Conservation (phyloP, 768 basidiomycete genomes). For the Lactifluus pinguis region DNA sequence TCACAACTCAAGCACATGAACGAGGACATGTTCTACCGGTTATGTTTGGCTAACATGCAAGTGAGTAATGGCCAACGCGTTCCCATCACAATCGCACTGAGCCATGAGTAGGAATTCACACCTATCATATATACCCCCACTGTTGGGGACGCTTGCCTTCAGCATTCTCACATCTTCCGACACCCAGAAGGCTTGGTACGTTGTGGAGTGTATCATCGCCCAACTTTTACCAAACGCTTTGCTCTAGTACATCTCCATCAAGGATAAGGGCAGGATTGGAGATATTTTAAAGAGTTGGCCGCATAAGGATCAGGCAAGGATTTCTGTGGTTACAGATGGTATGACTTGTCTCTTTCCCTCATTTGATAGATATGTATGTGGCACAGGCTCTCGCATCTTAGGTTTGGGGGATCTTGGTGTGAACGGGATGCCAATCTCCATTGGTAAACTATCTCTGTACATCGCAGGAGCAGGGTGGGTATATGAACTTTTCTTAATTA, state of each 20-base stretch:
- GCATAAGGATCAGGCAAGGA: conserved; percentile 64
- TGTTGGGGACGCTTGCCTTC: conserved; percentile 84
- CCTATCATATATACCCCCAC: conserved; percentile 91
- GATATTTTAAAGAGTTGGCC: conserved; percentile 67
- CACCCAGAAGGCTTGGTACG: conserved; percentile 62
- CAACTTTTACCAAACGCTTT: neutral
- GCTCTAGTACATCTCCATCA: conserved; percentile 63
- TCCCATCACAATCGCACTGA: neutral
- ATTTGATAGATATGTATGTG: neutral
- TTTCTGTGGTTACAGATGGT: conserved; percentile 91
- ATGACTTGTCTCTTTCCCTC: conserved; percentile 17
- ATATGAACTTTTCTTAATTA: neutral
- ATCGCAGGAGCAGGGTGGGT: conserved; percentile 80
- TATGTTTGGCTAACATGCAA: conserved; percentile 62
- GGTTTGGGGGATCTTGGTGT: conserved; percentile 80
- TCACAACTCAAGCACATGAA: conserved; percentile 66
- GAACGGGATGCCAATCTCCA: conserved; percentile 81
- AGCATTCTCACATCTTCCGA: conserved; percentile 72
- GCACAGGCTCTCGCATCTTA: conserved; percentile 74
- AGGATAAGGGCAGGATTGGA: conserved; percentile 75
- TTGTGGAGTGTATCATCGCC: neutral
- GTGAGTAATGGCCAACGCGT: conserved; percentile 30
- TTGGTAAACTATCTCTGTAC: conserved; percentile 90
- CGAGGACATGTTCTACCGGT: conserved; percentile 65
- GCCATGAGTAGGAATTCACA: conserved; percentile 36